A percentile compares a stretch with the other conserved stretches of the same genome.
phyloP scores from a whole-genome alignment of 495 filamentous ascomycete genomes.

The Penicillium parvum region DNA sequence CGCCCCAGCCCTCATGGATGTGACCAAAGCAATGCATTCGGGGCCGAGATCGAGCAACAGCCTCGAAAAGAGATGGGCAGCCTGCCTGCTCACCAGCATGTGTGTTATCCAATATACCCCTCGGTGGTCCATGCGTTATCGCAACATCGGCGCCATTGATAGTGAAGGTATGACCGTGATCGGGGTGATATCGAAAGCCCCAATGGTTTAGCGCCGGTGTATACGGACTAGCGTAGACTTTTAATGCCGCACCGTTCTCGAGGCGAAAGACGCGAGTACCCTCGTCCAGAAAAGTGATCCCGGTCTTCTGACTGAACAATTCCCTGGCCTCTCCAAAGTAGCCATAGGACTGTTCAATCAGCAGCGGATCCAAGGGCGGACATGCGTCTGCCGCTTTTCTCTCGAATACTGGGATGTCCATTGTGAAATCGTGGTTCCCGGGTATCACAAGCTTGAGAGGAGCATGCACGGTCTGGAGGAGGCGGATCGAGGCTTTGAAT shows the following conservation, averaged over 20 bases:
- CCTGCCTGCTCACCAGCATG: slow-evolving; percentile 38
- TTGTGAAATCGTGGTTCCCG: slow-evolving; percentile 66
- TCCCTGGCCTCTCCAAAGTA: slow-evolving; percentile 23
- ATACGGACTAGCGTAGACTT: slow-evolving; percentile 63
- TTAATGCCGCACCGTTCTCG: slow-evolving; percentile 52
- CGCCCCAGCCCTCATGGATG: slow-evolving; percentile 67
- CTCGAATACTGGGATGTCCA: slow-evolving; percentile 45
- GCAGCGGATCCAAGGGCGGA: slow-evolving; percentile 19
- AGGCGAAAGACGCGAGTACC: slow-evolving; percentile 52
- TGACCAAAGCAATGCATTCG: slow-evolving; percentile 68
- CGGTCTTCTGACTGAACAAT: slow-evolving; percentile 29
- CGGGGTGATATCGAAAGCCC: slow-evolving; percentile 55
- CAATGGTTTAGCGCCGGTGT: slow-evolving; percentile 51
- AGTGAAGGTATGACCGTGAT: slow-evolving; percentile 44
- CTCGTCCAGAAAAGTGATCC: slow-evolving; percentile 59
- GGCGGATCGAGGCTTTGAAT: slow-evolving; percentile 42
- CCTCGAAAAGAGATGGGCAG: slow-evolving; percentile 53
- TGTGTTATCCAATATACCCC: slow-evolving; percentile 48
- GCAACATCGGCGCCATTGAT: slow-evolving; percentile 51
- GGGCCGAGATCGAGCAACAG: slow-evolving; percentile 51
- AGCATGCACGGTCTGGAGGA: slow-evolving; percentile 50
- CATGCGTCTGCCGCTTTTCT: slow-evolving; percentile 25
- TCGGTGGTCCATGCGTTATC: slow-evolving; percentile 67
- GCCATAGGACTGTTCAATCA: slow-evolving; percentile 29
- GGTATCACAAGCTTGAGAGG: slow-evolving; percentile 69